phyloP scores from a whole-genome alignment of 2,329 filamentous ascomycete species.

The Cladophialophora chaetospira region DNA sequence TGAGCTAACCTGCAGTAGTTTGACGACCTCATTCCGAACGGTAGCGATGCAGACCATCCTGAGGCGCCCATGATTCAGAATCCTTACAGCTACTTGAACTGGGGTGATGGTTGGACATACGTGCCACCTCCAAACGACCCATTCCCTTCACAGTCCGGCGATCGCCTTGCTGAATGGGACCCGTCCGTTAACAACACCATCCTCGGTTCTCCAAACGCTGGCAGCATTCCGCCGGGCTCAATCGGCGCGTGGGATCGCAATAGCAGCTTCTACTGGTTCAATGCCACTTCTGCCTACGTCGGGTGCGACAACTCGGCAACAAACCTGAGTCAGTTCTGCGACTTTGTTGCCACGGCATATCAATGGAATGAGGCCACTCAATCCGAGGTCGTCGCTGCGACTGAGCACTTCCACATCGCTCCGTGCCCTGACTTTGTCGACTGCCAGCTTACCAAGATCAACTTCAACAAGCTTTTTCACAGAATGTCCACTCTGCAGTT shows the following conservation, averaged over 20 bases:
- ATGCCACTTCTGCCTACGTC: slow-evolving; percentile 50
- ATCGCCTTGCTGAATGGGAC: slow-evolving; percentile 40
- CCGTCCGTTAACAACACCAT: slow-evolving; percentile 50
- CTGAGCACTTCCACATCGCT: slow-evolving; percentile 45
- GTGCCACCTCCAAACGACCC: slow-evolving; percentile 48
- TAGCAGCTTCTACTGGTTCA: slow-evolving; percentile 54
- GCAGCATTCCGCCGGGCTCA: slow-evolving; percentile 42
- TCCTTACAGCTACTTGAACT: slow-evolving; percentile 55
- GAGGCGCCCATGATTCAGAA: slow-evolving; percentile 46
- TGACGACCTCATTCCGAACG: slow-evolving; percentile 33
- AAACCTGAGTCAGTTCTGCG: slow-evolving; percentile 42
- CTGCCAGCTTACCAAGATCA: slow-evolving; percentile 48
- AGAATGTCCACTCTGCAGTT: slow-evolving; percentile 53
- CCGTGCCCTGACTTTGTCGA: slow-evolving; percentile 42
- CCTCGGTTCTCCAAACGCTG: slow-evolving; percentile 35
- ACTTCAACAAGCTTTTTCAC: slow-evolving; percentile 45
- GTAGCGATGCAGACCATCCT: slow-evolving; percentile 36
- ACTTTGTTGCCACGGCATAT: slow-evolving; percentile 48
- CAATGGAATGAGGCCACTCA: slow-evolving; percentile 42
- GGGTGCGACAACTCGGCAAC: slow-evolving; percentile 49
- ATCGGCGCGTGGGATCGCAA: slow-evolving; percentile 51
- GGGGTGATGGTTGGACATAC: slow-evolving; percentile 54
- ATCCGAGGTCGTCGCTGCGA: slow-evolving; percentile 39
- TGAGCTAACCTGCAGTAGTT: slow-evolving; percentile 30
- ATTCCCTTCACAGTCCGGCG: slow-evolving; percentile 40